Conservation (phyloP, 768 basidiomycete species). For the Dentipellis sp. region DNA sequence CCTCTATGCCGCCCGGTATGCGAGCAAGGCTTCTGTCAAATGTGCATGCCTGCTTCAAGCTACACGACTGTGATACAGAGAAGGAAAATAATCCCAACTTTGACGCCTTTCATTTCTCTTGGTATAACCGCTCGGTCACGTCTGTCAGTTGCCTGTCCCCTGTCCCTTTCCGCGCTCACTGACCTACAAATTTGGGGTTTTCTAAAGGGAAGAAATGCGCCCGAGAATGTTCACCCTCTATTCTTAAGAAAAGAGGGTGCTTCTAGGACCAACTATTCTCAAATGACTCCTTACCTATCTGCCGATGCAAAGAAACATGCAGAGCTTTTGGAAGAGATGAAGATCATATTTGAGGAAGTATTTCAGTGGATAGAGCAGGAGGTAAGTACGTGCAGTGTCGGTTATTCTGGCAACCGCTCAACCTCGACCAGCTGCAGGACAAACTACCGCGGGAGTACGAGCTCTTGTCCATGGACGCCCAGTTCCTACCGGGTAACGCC, state of each 20-base stretch:
- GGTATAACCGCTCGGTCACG: background rate
- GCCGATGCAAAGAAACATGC: slow-evolving; percentile 8
- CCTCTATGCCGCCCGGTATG: background rate
- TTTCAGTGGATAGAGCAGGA: background rate
- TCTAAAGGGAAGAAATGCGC: background rate
- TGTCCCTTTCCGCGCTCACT: background rate
- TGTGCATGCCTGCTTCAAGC: background rate
- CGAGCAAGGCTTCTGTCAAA: background rate
- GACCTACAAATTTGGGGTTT: background rate
- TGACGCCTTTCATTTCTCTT: background rate
- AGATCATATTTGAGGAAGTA: background rate
- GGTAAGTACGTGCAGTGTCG: slow-evolving; percentile 3
- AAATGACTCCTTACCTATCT: background rate
- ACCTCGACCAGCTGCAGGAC: background rate
- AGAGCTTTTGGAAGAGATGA: slow-evolving; percentile 12
- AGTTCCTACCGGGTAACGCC: background rate
- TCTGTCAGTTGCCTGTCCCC: too few relatives aligned
- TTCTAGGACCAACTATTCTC: background rate
- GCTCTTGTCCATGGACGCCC: background rate
- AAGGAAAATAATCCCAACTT: background rate
- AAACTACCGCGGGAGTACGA: background rate
- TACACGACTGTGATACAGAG: background rate
- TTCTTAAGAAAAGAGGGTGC: background rate
- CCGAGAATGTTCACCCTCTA: background rate
- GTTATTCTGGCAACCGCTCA: too few relatives aligned